Base-by-base conservation (phyloP, 805 yeast genomes). In the Wickerhamomyces hampshirensis region DNA sequence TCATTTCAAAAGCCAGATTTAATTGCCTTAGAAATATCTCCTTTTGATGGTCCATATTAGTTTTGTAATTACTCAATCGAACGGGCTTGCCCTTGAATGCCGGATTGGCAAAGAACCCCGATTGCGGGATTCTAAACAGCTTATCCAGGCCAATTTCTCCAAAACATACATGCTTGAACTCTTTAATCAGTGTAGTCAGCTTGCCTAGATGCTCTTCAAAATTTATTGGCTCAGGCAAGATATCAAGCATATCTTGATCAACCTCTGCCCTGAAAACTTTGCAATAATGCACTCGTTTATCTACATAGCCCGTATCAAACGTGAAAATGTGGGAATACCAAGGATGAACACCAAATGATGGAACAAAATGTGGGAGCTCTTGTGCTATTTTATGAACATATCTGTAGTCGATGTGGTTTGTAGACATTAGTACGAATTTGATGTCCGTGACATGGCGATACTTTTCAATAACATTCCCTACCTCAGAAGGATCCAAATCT, bases 141-240 rank as follows among this genome's bases (percentile, higher is more conserved):
- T 80, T 84, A 56, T 91, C 98, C 3, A 93, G 61, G 0, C 98
- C 98, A n/a, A 87, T 71, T 50, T 91, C 98, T 1, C 98, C 98
- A 8, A 91, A 66, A 10, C 84, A 71, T 1, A 27, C 44, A 15
- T 50, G 53, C 5, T 33, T 29, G 19, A 42, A 37, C 12, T 35
- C 13, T 14, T 33, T 26, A n/a, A 47, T 38, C 18, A 50, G 40
- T 5, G 8, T 6, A 10, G 16, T 19, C 9, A 56, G 47, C 11
- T 43, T 34, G 0, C 32, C 14, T 6, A 77, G 42, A 26, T 62
- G 60, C 4, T 23, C 18, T 15, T 58, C 51, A 19, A 85, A 40
- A 24, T 53, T 40, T 0, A 71, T 55, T 0, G 96, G 96, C 1
- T 61, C 68, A 0, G 96, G 95, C 14, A 88, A 63, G 3, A 39